Percentiles rank a stretch among this genome's conserved stretches.
These are phyloP conservation scores for Teunomyces barrocoloradensis DNA, from an alignment of 805 yeast species.

Conservation along the genomic window DNA sequence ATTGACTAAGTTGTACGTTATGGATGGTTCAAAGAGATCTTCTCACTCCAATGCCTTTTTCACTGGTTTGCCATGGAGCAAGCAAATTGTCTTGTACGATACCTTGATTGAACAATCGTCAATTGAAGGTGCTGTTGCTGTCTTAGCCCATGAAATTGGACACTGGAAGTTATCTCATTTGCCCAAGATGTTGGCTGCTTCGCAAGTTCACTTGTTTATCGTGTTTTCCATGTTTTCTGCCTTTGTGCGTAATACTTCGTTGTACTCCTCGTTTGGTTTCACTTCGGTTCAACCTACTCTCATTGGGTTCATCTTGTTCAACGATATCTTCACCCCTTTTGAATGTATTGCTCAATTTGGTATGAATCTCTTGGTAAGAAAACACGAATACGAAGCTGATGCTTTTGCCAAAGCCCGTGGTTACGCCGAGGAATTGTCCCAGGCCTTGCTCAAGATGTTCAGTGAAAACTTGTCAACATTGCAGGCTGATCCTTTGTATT, in stretches of 20 bases:
- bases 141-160: conserved; percentile 97
- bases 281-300: conserved; percentile 60
- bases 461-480: conserved; percentile 81
- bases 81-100: conserved; percentile 91
- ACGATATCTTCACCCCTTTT: conserved; percentile 74
- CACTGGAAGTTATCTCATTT: conserved; percentile 95
- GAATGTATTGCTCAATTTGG: conserved; percentile 65
- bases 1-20: conserved; percentile 75
- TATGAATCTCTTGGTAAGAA: conserved; percentile 72
- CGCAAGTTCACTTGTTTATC: conserved; percentile 61
- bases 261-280: conserved; percentile 80
- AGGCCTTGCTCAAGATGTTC: conserved; percentile 71
- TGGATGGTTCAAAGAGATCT: conserved; percentile 96
- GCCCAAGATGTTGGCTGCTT: conserved; percentile 64
- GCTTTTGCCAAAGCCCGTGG: conserved; percentile 76
- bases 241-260: conserved; percentile 74
- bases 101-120: conserved; percentile 82
- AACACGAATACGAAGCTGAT: conserved; percentile 93
- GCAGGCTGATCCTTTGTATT: conserved; percentile 86
- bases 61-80: conserved; percentile 94
- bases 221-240: conserved; percentile 74
- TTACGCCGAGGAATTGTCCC: conserved; percentile 62
- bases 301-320: conserved; percentile 78
- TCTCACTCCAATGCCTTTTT: conserved; percentile 97
- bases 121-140: conserved; percentile 82